Evolutionary conservation across 192 early-diverging fungal genomes (phyloP).

Genomic region (Linnemannia elongata): DNA sequence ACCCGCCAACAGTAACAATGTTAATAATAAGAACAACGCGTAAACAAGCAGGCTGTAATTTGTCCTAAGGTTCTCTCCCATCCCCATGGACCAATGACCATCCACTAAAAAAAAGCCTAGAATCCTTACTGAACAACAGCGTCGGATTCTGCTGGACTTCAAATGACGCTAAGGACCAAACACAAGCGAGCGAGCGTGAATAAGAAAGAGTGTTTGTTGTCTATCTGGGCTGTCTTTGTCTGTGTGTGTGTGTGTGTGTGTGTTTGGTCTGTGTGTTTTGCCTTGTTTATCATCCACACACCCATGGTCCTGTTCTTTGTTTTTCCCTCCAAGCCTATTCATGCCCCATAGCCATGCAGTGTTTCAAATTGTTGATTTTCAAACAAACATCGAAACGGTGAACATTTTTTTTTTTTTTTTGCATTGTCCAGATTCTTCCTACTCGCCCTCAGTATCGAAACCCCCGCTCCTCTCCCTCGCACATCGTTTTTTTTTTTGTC

Average conservation of each 20-base stretch:
- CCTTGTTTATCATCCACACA: neutral
- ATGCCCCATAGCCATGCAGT: neutral
- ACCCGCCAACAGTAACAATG: no score
- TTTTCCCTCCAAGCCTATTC: neutral
- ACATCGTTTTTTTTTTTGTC: no score
- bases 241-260: neutral
- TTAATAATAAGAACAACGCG: no score
- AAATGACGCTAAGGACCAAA: no score
- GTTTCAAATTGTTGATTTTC: slow-evolving; percentile 2
- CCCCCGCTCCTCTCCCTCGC: neutral
- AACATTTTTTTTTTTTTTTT: neutral
- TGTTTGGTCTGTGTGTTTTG: neutral
- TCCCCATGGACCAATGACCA: no score
- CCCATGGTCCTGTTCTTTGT: neutral
- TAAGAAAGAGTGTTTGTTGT: neutral
- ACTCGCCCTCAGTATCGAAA: neutral
- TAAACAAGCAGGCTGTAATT: no score
- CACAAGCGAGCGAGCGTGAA: no score
- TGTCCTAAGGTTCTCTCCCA: no score
- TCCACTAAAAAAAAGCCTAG: no score
- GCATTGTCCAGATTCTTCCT: no score
- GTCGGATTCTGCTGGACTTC: no score
- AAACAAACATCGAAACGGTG: neutral
- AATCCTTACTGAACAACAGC: no score
- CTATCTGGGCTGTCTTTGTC: neutral